Percentiles rank a stretch among this genome's conserved stretches.
Evolutionary conservation across 1,284 basidiomycete species (phyloP).

Genomic region (Cutaneotrichosporon spelunceum): DNA sequence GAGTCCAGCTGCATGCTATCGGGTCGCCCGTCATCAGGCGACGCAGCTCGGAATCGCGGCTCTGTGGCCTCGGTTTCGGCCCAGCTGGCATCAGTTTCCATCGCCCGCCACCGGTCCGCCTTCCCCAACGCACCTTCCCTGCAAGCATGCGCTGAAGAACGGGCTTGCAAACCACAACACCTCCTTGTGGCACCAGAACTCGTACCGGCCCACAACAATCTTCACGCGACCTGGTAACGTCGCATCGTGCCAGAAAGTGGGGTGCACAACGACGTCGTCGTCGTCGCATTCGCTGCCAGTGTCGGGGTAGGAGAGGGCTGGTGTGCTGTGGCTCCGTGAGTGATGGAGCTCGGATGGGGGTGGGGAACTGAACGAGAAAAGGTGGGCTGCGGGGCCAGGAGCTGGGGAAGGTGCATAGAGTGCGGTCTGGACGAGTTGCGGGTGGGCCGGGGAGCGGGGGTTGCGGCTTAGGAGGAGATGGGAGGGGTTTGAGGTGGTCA

Average conservation of each 20-base stretch:
- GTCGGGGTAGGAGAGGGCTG: slow-evolving; percentile 6
- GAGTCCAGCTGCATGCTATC: neutral
- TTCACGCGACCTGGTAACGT: slow-evolving; percentile 41
- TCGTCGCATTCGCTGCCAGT: slow-evolving; percentile 14
- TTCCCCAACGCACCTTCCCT: slow-evolving; percentile 37
- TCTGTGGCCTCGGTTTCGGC: slow-evolving; percentile 32
- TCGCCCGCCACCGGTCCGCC: neutral
- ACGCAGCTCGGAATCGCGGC: neutral
- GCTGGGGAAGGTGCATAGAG: slow-evolving; percentile 22
- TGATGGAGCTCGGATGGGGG: slow-evolving; percentile 9
- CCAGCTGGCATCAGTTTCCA: slow-evolving; percentile 31
- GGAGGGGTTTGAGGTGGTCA: slow-evolving; percentile 38
- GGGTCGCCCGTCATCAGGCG: neutral
- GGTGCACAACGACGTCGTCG: slow-evolving; percentile 38
- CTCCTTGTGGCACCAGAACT: slow-evolving; percentile 51
- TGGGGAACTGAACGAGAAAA: slow-evolving; percentile 15
- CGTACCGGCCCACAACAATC: slow-evolving; percentile 40
- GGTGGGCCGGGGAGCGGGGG: slow-evolving; percentile 44
- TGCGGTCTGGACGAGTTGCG: slow-evolving; percentile 40
- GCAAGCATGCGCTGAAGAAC: slow-evolving; percentile 45
- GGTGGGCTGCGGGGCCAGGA: slow-evolving; percentile 15
- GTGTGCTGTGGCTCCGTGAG: slow-evolving; percentile 13
- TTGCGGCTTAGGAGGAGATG: slow-evolving; percentile 48
- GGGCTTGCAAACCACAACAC: slow-evolving; percentile 48
- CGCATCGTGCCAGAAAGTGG: slow-evolving; percentile 36